Evolutionary conservation across 108 stramenopile genomes (phyloP), one percentile per base, ranked within the genome.

Genomic region (Skeletonema tropicum): DNA sequence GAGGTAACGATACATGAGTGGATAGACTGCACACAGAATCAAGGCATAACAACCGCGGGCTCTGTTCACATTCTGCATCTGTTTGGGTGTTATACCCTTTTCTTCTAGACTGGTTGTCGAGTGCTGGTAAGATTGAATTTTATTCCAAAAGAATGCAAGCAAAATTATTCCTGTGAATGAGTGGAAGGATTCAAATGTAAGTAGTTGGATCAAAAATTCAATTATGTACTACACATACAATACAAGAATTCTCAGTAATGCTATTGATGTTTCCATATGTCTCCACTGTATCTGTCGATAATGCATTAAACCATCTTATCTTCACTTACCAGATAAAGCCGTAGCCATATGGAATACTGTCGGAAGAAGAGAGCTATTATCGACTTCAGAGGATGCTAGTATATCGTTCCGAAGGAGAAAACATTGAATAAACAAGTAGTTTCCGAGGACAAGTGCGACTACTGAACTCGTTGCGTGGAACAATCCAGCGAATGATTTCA

Each of bases 1-100:
- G 23, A 60, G 57, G 15, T 41, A 23, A 19, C 57, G 66, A 57
- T 60, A 66, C 57, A 66, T 57, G 14, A 66, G 58, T 12, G 66
- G 66, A 26, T 31, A 66, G 17, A 66, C 59, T 8, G 57, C 55
- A 15, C 29, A 66, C 12, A 66, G n/a, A 26, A 66, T 19, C 14
- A 29, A 26, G 15, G 57, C 21, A 29, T n/a, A 21, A 59, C 55
- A 19, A 26, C 66, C 66, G 6, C 66, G 12, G 21, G 13, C 66
- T 12, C 58, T 14, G 19, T 66, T 66, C 5, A 58, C 11, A n/a
- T 66, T 26, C 19, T 60, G 66, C 55, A 66, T 21, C 58, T 66
- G 66, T 66, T 66, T 66, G 2, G 21, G 6, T 23, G 52, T 55
- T 8, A 55, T 2, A 23, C 52, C 21, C 52, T 55, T 55, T 0